These are phyloP conservation scores for Wilhelminamyces savonicus DNA, from an alignment of 805 yeast genomes.

Conservation along the genomic window DNA sequence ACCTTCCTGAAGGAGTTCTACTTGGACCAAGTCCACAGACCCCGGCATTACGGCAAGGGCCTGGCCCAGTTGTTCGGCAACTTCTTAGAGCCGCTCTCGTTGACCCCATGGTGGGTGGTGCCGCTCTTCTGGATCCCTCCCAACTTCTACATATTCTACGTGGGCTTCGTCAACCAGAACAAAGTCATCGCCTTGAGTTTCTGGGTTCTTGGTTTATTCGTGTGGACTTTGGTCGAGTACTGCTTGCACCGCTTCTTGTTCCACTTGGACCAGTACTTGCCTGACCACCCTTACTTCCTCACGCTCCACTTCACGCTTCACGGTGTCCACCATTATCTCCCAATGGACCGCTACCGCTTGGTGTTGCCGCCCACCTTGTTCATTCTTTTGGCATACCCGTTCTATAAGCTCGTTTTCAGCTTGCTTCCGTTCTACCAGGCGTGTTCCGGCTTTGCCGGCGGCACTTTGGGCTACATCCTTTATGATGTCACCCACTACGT, in stretches of 20 bases:
- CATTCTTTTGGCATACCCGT: conserved; percentile 65
- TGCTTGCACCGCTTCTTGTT: conserved; percentile 82
- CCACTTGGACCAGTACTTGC: conserved; percentile 85
- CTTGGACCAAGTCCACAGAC: conserved; percentile 94
- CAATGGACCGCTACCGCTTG: conserved; percentile 90
- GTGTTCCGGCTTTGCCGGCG: conserved; percentile 92
- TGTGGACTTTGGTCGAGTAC: conserved; percentile 93
- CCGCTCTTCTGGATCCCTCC: conserved; percentile 86
- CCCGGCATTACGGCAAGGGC: conserved; percentile 96
- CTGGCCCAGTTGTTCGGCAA: conserved; percentile 95
- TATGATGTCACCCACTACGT: conserved; percentile 94
- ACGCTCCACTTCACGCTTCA: conserved; percentile 86
- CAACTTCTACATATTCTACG: conserved; percentile 54
- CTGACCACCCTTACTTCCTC: conserved; percentile 68
- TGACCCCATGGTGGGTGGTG: conserved; percentile 93
- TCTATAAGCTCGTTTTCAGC: conserved; percentile 70
- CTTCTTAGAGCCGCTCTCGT: conserved; percentile 83
- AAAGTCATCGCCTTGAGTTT: conserved; percentile 43
- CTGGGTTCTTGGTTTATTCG: conserved; percentile 75
- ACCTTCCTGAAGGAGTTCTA: conserved; percentile 83
- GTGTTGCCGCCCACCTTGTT: conserved; percentile 96
- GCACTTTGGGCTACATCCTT: conserved; percentile 84
- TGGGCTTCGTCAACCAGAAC: conserved; percentile 50
- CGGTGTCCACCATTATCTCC: conserved; percentile 95
- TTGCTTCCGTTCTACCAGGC: conserved; percentile 79